phyloP scores from a whole-genome alignment of 495 filamentous ascomycete species.

The Hamigera avellanea region DNA sequence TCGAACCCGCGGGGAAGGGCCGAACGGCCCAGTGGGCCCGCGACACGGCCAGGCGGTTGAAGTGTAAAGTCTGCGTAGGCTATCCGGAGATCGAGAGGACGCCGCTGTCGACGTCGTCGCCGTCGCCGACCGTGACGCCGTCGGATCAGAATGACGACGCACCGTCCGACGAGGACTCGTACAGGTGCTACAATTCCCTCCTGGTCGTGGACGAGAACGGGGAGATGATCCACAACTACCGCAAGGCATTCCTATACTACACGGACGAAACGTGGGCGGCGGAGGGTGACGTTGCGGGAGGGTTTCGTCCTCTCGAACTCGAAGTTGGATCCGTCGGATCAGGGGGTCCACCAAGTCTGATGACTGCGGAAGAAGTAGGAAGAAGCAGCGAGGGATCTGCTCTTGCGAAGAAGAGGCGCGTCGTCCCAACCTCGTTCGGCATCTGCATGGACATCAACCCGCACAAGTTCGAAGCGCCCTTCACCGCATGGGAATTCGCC shows the following conservation, averaged over 20 bases:
- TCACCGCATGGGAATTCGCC: slow-evolving; percentile 76
- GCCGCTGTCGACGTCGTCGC: background rate
- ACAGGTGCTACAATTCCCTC: slow-evolving; percentile 66
- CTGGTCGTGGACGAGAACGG: slow-evolving; percentile 67
- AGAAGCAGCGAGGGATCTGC: too few species aligned
- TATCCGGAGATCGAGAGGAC: slow-evolving; percentile 68
- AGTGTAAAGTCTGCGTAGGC: slow-evolving; percentile 76
- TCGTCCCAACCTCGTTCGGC: slow-evolving; percentile 60
- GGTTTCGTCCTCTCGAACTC: slow-evolving; percentile 27
- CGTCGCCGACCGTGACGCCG: too few species aligned
- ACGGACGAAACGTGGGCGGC: slow-evolving; percentile 86
- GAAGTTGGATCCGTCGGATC: slow-evolving; percentile 1
- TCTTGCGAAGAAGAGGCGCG: too few species aligned
- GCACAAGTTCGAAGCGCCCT: slow-evolving; percentile 67
- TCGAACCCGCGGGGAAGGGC: slow-evolving; percentile 69
- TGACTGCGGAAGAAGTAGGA: too few species aligned
- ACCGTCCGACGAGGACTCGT: slow-evolving; percentile 5
- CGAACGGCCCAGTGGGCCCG: slow-evolving; percentile 72
- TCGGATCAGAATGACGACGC: too few species aligned
- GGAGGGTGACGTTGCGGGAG: slow-evolving; percentile 55
- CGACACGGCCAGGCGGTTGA: slow-evolving; percentile 54
- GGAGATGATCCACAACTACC: slow-evolving; percentile 66
- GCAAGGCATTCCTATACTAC: slow-evolving; percentile 83
- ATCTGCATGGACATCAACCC: slow-evolving; percentile 75
- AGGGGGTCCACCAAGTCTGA: too few species aligned